A percentile compares a stretch with the other conserved stretches of the same genome.
Conservation (phyloP, 345 rosid species). For the Arabis hirsuta region DNA sequence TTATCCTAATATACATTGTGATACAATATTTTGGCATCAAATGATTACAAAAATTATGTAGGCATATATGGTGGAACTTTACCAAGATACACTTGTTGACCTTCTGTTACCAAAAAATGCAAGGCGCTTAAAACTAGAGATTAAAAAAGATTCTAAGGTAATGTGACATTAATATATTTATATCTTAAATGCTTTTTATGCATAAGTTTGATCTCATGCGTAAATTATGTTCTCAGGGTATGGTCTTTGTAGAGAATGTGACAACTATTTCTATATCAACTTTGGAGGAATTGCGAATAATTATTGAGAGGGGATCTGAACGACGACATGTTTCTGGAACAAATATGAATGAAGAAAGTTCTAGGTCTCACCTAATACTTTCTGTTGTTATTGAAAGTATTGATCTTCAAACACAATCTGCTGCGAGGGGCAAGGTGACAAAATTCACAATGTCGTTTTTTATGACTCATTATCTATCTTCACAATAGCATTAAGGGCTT, state of each 20-base stretch:
- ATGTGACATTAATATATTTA: background rate
- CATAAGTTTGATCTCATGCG: constrained; percentile 20
- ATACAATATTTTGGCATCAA: constrained; percentile 2
- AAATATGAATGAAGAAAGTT: constrained; percentile 96
- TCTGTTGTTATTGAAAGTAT: constrained; percentile 90
- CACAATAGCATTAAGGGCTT: background rate
- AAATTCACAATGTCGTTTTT: background rate
- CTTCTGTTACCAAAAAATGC: constrained; percentile 75
- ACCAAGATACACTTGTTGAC: constrained; percentile 92
- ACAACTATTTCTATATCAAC: constrained; percentile 73
- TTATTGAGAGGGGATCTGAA: constrained; percentile 84
- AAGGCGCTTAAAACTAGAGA: constrained; percentile 77
- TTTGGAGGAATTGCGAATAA: constrained; percentile 67
- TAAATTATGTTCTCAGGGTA: constrained; percentile 60
- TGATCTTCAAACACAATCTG: constrained; percentile 90
- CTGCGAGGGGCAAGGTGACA: constrained; percentile 90
- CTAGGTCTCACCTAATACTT: constrained; percentile 92
- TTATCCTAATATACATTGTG: background rate
- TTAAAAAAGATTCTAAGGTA: constrained; percentile 97
- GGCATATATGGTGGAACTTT: constrained; percentile 96
- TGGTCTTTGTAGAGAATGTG: constrained; percentile 89
- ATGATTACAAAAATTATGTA: constrained; percentile 45
- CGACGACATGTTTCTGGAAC: constrained; percentile 86
- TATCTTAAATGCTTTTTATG: constrained; percentile 6
- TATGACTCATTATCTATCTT: background rate